Percentiles rank a stretch among this genome's conserved stretches.
phyloP scores from a whole-genome alignment of 306 rosid species.

The Malus sieversii region DNA sequence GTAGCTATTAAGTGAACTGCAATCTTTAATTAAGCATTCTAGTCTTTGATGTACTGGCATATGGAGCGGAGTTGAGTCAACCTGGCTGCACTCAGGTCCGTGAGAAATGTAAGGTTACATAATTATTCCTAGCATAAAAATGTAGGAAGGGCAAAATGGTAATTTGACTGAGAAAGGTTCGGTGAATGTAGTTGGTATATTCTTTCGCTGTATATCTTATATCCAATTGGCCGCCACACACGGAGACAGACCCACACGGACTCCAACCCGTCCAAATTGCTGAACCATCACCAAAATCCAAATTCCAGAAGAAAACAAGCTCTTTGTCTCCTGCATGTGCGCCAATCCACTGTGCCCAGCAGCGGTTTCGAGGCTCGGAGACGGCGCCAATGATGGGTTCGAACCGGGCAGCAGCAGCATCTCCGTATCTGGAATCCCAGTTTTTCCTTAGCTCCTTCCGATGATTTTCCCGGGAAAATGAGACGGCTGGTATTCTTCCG shows the following conservation, averaged over 20 bases:
- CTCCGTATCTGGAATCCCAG: conserved; percentile 31
- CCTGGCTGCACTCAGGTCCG: rapidly evolving
- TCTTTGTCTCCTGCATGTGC: neutral
- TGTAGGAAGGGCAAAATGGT: conserved; percentile 13
- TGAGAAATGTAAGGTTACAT: neutral
- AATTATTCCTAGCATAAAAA: neutral
- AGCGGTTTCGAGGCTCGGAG: conserved; percentile 42
- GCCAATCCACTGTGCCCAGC: neutral
- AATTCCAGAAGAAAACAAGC: neutral
- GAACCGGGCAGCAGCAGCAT: conserved; percentile 25
- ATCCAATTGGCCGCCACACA: conserved; percentile 21
- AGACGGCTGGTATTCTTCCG: conserved; percentile 5
- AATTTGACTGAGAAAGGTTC: conserved; percentile 7
- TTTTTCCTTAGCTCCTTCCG: neutral
- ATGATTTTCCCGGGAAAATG: neutral
- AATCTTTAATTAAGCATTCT: too few relatives aligned
- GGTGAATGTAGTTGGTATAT: conserved; percentile 40
- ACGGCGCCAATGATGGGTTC: conserved; percentile 29
- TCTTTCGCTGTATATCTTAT: conserved; percentile 17
- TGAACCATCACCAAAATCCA: neutral
- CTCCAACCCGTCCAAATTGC: neutral
- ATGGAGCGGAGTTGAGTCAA: neutral
- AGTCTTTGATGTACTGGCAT: too few relatives aligned
- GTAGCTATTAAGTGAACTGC: too few relatives aligned
- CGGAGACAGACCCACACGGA: neutral